Base-by-base conservation (phyloP, 768 basidiomycete species). In the Cyathus striatus region DNA sequence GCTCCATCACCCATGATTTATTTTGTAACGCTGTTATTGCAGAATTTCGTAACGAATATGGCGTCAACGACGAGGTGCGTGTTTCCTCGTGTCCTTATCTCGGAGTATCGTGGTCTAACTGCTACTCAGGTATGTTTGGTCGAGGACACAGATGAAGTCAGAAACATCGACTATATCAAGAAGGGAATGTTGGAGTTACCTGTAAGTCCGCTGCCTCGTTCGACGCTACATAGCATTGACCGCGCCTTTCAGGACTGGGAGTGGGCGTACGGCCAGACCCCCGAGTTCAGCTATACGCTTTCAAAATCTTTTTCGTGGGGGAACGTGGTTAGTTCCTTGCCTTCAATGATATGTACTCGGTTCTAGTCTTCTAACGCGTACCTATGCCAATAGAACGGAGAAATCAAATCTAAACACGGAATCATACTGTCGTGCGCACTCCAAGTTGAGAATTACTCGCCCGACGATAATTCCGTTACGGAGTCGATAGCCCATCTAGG, bases 251-350 rank as follows among this genome's bases (percentile, higher is more conserved):
- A 94, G 93, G 83, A 75, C 24, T 97, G 96, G 96, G 76, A 90
- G 17, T 98, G 94, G 92, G 69, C 76, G 12, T 96, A 81, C 54
- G 95, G 94, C 0, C 89, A 94, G 56, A 95, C 94, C 0, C 93
- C 94, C 32, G 88, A 95, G 56, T 98, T 99, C 58, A 84, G 80
- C 5, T 87, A 90, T 54, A 68, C 67, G 2, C 35, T 78, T 10
- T 40, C 52, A 3, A 55, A 57, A 20, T 43, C 57, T n/a, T 82
- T 83, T 47, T 36, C 54, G 3, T 80, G 79, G 78, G 81, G 78
- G 7, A 54, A 61, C 23, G 60, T 73, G 21, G 80, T 80, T 50
- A 42, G 64, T 62, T 27, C 33, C 30, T 43, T 53, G 40, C 14
- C 14, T 14, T 20, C 42, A 14, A 10, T 12, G 35, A 26, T 43